phyloP scores from a whole-genome alignment of 2,329 filamentous ascomycete genomes.

The Dothiorella sarmentorum region DNA sequence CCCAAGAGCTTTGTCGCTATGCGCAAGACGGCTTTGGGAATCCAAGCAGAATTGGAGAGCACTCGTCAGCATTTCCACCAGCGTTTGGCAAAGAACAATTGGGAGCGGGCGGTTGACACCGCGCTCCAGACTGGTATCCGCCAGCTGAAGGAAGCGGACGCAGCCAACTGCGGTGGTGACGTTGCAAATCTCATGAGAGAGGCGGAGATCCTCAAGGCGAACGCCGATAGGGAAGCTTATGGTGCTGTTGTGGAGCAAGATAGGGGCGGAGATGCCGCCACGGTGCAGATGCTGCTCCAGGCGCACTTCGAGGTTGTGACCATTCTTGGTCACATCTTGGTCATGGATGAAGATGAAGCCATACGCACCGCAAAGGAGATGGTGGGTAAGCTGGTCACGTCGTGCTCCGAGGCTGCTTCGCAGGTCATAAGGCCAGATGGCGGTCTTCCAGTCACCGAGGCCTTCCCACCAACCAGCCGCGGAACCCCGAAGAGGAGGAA shows the following conservation, averaged over 20 bases:
- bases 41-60: constrained; percentile 82
- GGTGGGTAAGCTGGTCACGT: constrained; percentile 73
- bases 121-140: constrained; percentile 81
- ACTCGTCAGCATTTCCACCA: constrained; percentile 90
- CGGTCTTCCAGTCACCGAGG: constrained; percentile 57
- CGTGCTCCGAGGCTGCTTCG: constrained; percentile 69
- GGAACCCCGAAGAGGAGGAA: constrained; percentile 75
- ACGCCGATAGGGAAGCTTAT: constrained; percentile 76
- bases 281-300: constrained; percentile 78
- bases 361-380: constrained; percentile 74
- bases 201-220: constrained; percentile 78
- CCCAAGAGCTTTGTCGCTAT: constrained; percentile 69
- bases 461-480: constrained; percentile 65
- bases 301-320: constrained; percentile 90
- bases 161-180: constrained; percentile 62
- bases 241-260: constrained; percentile 78
- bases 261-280: constrained; percentile 70
- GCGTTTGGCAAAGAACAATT: constrained; percentile 72
- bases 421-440: constrained; percentile 92
- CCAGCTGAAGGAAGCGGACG: constrained; percentile 71
- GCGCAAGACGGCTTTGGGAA: constrained; percentile 83
- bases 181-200: constrained; percentile 72
- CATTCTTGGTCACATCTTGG: constrained; percentile 75
- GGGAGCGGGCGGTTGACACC: constrained; percentile 84
- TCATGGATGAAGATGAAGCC: constrained; percentile 80